Conservation (phyloP, 306 rosid species). For the Canavalia ensiformis region DNA sequence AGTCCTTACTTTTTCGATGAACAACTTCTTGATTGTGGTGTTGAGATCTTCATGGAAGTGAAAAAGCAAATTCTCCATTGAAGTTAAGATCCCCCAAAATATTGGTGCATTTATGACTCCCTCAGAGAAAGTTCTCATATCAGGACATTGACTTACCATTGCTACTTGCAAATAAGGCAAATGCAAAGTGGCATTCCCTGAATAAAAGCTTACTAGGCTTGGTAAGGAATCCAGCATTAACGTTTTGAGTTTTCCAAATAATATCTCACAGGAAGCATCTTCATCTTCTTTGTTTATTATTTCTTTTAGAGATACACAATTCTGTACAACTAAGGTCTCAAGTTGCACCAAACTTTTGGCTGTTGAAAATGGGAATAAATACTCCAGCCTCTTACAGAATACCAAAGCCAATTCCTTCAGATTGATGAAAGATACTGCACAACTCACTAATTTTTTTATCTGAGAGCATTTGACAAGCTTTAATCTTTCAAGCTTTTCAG, state of each 20-base stretch:
- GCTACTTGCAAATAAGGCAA: neutral
- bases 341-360: conserved; percentile 44
- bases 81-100: neutral
- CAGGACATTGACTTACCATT: neutral
- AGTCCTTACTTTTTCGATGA: neutral
- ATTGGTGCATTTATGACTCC: neutral
- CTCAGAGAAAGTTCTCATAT: conserved; percentile 22
- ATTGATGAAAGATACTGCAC: neutral
- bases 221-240: neutral
- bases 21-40: neutral
- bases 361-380: conserved; percentile 27
- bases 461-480: rapidly evolving
- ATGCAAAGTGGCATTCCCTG: conserved; percentile 11
- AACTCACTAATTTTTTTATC: neutral
- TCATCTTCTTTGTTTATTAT: conserved; percentile 2
- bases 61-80: neutral
- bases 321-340: neutral
- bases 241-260: neutral
- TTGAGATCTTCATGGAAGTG: neutral
- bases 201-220: neutral
- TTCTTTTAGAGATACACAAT: conserved; percentile 18
- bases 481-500: neutral
- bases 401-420: neutral
- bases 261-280: neutral
- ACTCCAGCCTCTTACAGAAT: neutral